Base-by-base conservation (phyloP, 2,329 filamentous ascomycete genomes). In the Hypoxylon sp. region DNA sequence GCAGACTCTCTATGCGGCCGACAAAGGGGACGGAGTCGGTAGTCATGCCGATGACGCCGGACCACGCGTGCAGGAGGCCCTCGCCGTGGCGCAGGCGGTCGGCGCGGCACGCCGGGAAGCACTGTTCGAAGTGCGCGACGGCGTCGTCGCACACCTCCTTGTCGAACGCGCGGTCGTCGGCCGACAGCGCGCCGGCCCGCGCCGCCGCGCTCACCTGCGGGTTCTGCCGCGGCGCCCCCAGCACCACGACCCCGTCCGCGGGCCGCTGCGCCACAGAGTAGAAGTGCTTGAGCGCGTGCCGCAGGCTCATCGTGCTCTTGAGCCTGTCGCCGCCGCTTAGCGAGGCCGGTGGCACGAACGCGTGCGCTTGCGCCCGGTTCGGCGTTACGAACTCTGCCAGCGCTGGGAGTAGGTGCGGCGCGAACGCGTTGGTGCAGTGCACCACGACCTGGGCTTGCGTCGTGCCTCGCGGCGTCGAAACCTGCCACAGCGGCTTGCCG, bases 191-290 rank as follows among this genome's bases (percentile, higher is more conserved):
- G 48, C 69, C 54, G 2, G 63, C 65, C 10, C 68, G 47, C 1
- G 73, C 72, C 48, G 69, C 69, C 0, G 58, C 29, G 35, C 72
- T 75, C 8, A 77, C 51, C 1, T 68, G 71, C 0, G 78, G 77
- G 55, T 77, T 80, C 2, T 72, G 70, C n/a, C 75, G 66, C 3
- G 77, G 77, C 2, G 75, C 72, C 0, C 78, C 78, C 2, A 80
- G 70, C 5, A 81, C 70, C 35, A 79, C 59, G 5, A 77, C 76
- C 0, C 78, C 78, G 50, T 80, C 78, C 1, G 69, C 69, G 40
- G 69, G 65, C 3, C 78, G 72, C 62, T 81, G 79, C 13, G 79
- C 79, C n/a, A 82, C 65, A 0, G 78, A 81, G 66, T 80, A 81
- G 70, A 80, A 82, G 59, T 80, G 78, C 23, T 75, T 69, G 1